phyloP scores from a whole-genome alignment of 495 filamentous ascomycete species.

The Neurospora tetrasperma region DNA sequence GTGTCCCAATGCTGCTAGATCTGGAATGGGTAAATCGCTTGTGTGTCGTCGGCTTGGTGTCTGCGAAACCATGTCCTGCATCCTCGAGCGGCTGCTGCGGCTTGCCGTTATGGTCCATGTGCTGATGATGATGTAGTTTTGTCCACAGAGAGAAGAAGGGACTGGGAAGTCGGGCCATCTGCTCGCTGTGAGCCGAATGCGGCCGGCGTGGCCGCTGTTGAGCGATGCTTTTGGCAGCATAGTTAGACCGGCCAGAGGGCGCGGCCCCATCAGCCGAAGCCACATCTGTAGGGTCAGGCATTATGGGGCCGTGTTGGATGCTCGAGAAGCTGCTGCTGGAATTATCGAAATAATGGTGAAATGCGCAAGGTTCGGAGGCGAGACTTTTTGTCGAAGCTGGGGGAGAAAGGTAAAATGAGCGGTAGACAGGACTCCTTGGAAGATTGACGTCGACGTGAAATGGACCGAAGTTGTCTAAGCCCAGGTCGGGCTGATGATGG shows the following conservation, averaged over 20 bases:
- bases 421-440: slow-evolving; percentile 4
- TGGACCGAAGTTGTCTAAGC: background rate
- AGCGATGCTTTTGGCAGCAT: background rate
- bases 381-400: slow-evolving; percentile 20
- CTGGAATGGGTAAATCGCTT: slow-evolving; percentile 16
- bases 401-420: slow-evolving; percentile 21
- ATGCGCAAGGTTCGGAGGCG: slow-evolving; percentile 2
- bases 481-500: background rate
- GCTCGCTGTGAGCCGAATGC: slow-evolving; percentile 15
- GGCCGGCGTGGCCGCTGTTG: slow-evolving; percentile 16
- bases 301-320: slow-evolving; percentile 6
- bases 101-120: slow-evolving; percentile 8
- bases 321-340: slow-evolving; percentile 2
- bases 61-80: slow-evolving; percentile 5
- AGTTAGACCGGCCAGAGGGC: slow-evolving; percentile 1
- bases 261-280: slow-evolving; percentile 5
- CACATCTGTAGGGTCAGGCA: slow-evolving; percentile 18
- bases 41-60: slow-evolving; percentile 13
- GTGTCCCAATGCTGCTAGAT: slow-evolving; percentile 16
- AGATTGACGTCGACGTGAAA: background rate
- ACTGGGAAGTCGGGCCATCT: slow-evolving; percentile 12
- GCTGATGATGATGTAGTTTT: slow-evolving; percentile 17
- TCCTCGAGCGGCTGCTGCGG: slow-evolving; percentile 2
- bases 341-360: background rate
- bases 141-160: slow-evolving; percentile 22